phyloP scores from a whole-genome alignment of 176 grass and related monocot species.

The Eleusine indica region DNA sequence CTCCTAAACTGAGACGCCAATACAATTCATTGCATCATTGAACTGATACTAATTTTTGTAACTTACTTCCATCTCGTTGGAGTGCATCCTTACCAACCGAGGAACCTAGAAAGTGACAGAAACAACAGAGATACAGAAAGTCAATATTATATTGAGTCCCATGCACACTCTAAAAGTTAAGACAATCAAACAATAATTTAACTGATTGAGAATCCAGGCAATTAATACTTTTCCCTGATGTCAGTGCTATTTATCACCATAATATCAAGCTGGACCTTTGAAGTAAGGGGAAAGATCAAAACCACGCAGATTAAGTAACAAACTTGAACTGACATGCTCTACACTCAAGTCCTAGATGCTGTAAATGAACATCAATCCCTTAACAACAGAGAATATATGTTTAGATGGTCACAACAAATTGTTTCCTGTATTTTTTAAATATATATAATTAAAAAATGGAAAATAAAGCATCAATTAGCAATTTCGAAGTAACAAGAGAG shows the following conservation, averaged over 20 bases:
- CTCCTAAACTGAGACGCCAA: not conserved
- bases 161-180: conserved; percentile 18
- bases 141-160: not conserved
- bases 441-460: not conserved
- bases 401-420: not conserved
- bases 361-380: not conserved
- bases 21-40: conserved; percentile 26
- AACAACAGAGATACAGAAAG: conserved; percentile 29
- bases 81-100: conserved; percentile 96
- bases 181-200: conserved; percentile 1
- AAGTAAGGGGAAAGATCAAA: not conserved
- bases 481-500: not conserved
- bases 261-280: not conserved
- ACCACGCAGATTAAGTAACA: not conserved
- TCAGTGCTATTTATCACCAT: not conserved
- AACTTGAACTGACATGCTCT: not conserved
- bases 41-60: conserved; percentile 1
- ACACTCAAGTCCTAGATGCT: not conserved
- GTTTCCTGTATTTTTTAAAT: not conserved
- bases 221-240: not conserved
- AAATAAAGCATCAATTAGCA: not conserved
- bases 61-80: conserved; percentile 97
- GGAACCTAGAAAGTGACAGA: conserved; percentile 67
- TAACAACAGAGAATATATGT: not conserved
- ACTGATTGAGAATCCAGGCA: not conserved